Evolutionary conservation across 2,329 filamentous ascomycete genomes (phyloP).

Genomic region (Xylaria arbuscula): DNA sequence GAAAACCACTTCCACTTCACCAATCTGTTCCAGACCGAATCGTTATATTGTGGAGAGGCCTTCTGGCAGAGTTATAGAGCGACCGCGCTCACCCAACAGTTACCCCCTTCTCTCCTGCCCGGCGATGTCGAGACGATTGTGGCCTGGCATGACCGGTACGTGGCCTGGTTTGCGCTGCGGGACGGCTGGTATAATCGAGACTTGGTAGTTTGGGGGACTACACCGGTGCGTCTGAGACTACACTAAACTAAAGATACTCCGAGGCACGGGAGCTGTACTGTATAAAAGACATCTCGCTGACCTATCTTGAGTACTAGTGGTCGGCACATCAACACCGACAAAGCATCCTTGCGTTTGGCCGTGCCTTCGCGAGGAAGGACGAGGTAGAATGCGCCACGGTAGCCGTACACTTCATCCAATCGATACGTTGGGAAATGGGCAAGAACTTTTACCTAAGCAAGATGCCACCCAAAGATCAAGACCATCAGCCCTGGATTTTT

Average conservation of each 20-base stretch:
- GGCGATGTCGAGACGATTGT: background rate
- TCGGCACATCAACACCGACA: background rate
- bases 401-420: background rate
- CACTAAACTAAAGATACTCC: too few species aligned
- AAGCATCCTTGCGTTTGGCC: background rate
- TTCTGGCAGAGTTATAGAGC: background rate
- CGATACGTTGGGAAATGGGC: accelerated
- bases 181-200: background rate
- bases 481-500: background rate
- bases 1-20: slow-evolving; percentile 13
- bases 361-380: background rate
- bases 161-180: background rate
- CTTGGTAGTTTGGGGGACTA: accelerated
- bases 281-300: background rate
- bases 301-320: slow-evolving; percentile 9
- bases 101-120: background rate
- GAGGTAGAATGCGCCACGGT: background rate
- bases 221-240: slow-evolving; percentile 19
- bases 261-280: too few species aligned
- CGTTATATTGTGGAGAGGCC: background rate
- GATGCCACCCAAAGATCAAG: background rate
- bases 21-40: background rate
- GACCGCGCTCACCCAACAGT: background rate
- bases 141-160: background rate
- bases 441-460: background rate